A percentile compares a stretch with the other conserved stretches of the same genome.
Evolutionary conservation across 2,329 filamentous ascomycete species (phyloP).

Genomic region (Exophiala sp.): DNA sequence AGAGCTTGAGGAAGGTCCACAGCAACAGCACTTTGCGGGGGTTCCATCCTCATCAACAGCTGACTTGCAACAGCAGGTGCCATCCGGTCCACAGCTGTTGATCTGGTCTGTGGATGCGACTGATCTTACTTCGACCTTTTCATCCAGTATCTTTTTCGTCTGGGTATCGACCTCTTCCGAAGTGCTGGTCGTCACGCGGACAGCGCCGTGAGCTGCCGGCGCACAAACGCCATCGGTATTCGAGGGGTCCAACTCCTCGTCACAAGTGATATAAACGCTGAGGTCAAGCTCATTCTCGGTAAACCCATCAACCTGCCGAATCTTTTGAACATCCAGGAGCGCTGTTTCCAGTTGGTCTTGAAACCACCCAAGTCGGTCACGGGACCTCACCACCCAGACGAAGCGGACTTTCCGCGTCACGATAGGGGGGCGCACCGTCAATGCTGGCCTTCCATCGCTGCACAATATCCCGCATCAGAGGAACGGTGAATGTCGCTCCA

Average conservation of each 20-base stretch:
- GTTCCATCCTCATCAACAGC: constrained; percentile 41
- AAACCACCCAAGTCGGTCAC: constrained; percentile 27
- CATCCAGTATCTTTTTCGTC: constrained; percentile 12
- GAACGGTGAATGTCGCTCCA: constrained; percentile 54
- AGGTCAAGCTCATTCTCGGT: constrained; percentile 45
- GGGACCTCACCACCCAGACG: constrained; percentile 53
- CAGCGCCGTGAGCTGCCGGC: constrained; percentile 10
- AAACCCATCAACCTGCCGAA: constrained; percentile 10
- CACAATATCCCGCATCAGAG: constrained; percentile 48
- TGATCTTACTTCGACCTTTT: constrained; percentile 10
- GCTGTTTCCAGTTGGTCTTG: constrained; percentile 17
- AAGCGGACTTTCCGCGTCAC: constrained; percentile 18
- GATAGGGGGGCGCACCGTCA: constrained; percentile 45
- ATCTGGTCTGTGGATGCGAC: constrained; percentile 11
- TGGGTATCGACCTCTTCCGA: constrained; percentile 8
- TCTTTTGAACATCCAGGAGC: constrained; percentile 12
- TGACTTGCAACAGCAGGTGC: constrained; percentile 47
- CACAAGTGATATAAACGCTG: constrained; percentile 52
- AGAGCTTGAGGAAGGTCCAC: constrained; percentile 8
- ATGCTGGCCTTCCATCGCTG: constrained; percentile 26
- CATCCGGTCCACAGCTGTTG: constrained; percentile 29
- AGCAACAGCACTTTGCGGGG: constrained; percentile 9
- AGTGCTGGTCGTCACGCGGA: background rate
- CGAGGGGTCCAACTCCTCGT: constrained; percentile 37
- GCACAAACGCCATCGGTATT: constrained; percentile 5